Conservation (phyloP, 129 eudicot species). For the Helianthus annuus region DNA sequence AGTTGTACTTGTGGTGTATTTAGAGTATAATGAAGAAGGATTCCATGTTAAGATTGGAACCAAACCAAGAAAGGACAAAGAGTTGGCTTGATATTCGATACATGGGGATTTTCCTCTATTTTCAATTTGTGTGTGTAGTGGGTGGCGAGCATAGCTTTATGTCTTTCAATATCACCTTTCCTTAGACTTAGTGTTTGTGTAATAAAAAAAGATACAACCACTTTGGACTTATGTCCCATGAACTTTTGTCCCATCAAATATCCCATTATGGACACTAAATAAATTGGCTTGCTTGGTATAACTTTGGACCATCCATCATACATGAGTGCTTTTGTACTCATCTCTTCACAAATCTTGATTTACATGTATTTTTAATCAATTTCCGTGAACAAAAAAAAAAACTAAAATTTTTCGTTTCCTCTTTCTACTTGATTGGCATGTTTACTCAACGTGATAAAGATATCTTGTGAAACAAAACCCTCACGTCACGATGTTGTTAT, state of each 20-base stretch:
- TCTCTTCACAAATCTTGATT: slow-evolving; percentile 20
- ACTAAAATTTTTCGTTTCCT: slow-evolving; percentile 6
- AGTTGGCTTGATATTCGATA: slow-evolving; percentile 36
- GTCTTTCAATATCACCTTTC: slow-evolving; percentile 39
- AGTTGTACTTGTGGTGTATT: slow-evolving; percentile 23
- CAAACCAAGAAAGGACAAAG: slow-evolving; percentile 49
- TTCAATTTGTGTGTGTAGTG: slow-evolving; percentile 27
- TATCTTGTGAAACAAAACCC: slow-evolving; percentile 3
- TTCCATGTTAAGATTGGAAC: slow-evolving; percentile 39
- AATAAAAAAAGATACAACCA: slow-evolving; percentile 43
- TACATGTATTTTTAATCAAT: slow-evolving; percentile 9
- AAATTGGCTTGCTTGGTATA: slow-evolving; percentile 25
- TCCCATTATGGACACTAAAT: slow-evolving; percentile 30
- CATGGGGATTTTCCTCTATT: slow-evolving; percentile 13
- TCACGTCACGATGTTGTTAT: slow-evolving; percentile 16
- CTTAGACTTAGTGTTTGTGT: slow-evolving; percentile 38
- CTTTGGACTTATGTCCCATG: slow-evolving; percentile 37
- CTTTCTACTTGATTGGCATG: slow-evolving; percentile 1
- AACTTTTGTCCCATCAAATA: slow-evolving; percentile 46
- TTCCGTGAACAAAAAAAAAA: not conserved
- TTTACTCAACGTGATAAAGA: slow-evolving; percentile 15
- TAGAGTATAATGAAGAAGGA: slow-evolving; percentile 21
- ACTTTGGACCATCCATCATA: slow-evolving; percentile 31
- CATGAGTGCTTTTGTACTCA: slow-evolving; percentile 29
- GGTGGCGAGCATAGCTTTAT: slow-evolving; percentile 39